phyloP scores from a whole-genome alignment of 306 rosid genomes.

The Biancaea sappan region DNA sequence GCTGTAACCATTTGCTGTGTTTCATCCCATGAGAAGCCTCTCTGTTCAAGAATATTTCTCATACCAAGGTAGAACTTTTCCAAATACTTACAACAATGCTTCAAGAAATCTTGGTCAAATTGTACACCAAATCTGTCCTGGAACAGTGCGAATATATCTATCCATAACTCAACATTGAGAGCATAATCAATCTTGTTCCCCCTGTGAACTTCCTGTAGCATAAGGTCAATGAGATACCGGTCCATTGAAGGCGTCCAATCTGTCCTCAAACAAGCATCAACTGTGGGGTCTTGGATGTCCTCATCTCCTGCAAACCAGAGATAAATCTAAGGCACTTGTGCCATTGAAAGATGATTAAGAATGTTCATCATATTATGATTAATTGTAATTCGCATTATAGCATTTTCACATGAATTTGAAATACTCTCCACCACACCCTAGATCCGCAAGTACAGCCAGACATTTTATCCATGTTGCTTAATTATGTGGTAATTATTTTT shows the following conservation, averaged over 20 bases:
- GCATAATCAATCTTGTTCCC: slow-evolving; percentile 43
- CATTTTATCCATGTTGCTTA: background rate
- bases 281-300: slow-evolving; percentile 38
- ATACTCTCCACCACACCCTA: background rate
- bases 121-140: slow-evolving; percentile 53
- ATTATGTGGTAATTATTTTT: background rate
- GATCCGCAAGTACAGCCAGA: background rate
- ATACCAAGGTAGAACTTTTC: slow-evolving; percentile 49
- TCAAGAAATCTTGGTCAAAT: slow-evolving; percentile 40
- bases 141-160: slow-evolving; percentile 41
- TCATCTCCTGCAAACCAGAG: slow-evolving; percentile 40
- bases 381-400: background rate
- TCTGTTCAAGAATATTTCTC: slow-evolving; percentile 50
- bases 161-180: slow-evolving; percentile 41
- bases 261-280: slow-evolving; percentile 35
- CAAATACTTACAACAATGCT: slow-evolving; percentile 40
- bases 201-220: slow-evolving; percentile 44
- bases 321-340: background rate
- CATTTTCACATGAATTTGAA: background rate
- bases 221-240: slow-evolving; percentile 52
- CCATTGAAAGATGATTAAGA: background rate
- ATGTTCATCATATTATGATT: background rate
- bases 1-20: slow-evolving; percentile 46
- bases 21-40: slow-evolving; percentile 65
- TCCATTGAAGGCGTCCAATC: slow-evolving; percentile 61